Conservation (phyloP, 805 yeast genomes). For the Dipodascopsis uninucleata region DNA sequence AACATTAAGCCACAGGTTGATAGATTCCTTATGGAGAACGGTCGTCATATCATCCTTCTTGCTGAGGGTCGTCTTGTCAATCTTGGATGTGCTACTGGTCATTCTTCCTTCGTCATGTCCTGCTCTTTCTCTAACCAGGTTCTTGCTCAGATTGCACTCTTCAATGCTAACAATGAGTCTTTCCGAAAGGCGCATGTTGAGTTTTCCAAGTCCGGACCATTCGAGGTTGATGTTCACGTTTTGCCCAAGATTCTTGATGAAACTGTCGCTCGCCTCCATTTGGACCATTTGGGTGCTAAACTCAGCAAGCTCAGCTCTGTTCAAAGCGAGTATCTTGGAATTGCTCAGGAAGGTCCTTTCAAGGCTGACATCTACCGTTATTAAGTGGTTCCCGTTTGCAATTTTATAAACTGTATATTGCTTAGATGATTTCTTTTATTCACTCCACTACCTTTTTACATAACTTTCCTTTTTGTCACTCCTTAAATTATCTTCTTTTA, state of each 20-base stretch:
- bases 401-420: too few species aligned
- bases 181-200: slow-evolving; percentile 82
- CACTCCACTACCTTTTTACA: too few species aligned
- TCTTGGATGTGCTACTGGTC: slow-evolving; percentile 99
- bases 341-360: slow-evolving; percentile 93
- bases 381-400: too few species aligned
- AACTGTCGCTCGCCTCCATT: slow-evolving; percentile 96
- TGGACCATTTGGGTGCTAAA: slow-evolving; percentile 88
- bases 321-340: slow-evolving; percentile 92
- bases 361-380: slow-evolving; percentile 98
- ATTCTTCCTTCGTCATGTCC: slow-evolving; percentile 98
- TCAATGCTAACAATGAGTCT: slow-evolving; percentile 75
- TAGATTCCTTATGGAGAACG: slow-evolving; percentile 84
- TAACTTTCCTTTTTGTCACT: too few species aligned
- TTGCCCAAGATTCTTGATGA: slow-evolving; percentile 98
- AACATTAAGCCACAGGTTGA: slow-evolving; percentile 99
- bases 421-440: too few species aligned
- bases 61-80: slow-evolving; percentile 99
- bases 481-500: too few species aligned
- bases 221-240: slow-evolving; percentile 87
- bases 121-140: slow-evolving; percentile 99
- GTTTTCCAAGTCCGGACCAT: slow-evolving; percentile 89
- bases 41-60: slow-evolving; percentile 90
- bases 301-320: slow-evolving; percentile 69
- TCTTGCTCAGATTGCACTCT: slow-evolving; percentile 95